These are phyloP conservation scores for Penicillium sumatraense DNA, from an alignment of 2,329 filamentous ascomycete species.

Conservation along the genomic window DNA sequence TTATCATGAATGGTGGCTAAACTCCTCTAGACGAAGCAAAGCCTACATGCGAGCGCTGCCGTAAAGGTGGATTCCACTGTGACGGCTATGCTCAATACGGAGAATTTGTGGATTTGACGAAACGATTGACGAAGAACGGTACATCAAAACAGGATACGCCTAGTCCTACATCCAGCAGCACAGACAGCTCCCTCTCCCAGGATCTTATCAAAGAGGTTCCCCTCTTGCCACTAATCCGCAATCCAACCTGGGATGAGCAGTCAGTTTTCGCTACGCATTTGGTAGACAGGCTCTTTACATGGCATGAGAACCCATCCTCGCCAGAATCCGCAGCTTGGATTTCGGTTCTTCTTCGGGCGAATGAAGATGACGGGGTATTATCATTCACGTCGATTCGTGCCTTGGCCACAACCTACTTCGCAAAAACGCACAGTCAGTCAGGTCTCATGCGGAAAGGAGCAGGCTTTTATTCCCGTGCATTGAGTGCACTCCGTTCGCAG, in stretches of 20 bases:
- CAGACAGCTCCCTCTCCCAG: background rate
- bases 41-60: constrained; percentile 17
- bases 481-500: constrained; percentile 7
- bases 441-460: constrained; percentile 10
- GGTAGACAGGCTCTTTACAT: constrained; percentile 12
- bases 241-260: constrained; percentile 16
- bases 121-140: background rate
- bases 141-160: background rate
- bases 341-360: background rate
- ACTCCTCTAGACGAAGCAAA: constrained; percentile 15
- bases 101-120: constrained; percentile 15
- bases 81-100: constrained; percentile 16
- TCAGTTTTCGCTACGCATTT: constrained; percentile 6
- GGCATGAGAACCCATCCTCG: constrained; percentile 9
- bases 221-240: background rate
- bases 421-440: constrained; percentile 9
- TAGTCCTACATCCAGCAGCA: background rate
- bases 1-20: background rate
- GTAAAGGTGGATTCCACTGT: constrained; percentile 12
- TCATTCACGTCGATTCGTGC: constrained; percentile 13
- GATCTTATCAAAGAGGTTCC: background rate
- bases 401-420: constrained; percentile 15
- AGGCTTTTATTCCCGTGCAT: constrained; percentile 10
- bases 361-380: background rate
- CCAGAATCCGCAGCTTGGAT: constrained; percentile 10